Percentiles rank a stretch among this genome's conserved stretches.
These are phyloP conservation scores for Starmerella sp. DNA, from an alignment of 805 yeast genomes.

Conservation along the genomic window DNA sequence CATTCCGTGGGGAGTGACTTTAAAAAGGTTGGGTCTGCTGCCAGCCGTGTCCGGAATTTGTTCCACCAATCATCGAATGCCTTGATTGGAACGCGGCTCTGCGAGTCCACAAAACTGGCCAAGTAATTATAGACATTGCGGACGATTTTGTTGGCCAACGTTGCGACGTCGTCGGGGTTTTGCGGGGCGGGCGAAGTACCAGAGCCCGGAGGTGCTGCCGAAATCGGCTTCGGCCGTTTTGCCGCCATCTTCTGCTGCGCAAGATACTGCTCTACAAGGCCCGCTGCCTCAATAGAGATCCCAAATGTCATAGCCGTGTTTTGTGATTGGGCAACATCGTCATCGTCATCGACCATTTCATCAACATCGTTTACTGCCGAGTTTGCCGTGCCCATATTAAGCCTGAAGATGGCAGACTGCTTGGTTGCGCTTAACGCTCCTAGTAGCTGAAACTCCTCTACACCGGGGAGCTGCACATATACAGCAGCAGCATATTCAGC, in stretches of 20 bases:
- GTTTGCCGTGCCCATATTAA: conserved; percentile 37
- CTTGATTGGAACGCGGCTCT: conserved; percentile 76
- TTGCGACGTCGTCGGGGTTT: conserved; percentile 35
- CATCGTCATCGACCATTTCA: conserved; percentile 48
- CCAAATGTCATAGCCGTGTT: conserved; percentile 44
- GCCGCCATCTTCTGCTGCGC: conserved; percentile 18
- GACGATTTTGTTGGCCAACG: conserved; percentile 75
- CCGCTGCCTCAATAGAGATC: conserved; percentile 76
- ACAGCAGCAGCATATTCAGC: conserved; percentile 68
- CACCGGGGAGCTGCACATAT: conserved; percentile 67
- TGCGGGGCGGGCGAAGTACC: conserved; percentile 30
- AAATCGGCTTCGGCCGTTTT: conserved; percentile 5
- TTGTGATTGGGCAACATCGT: conserved; percentile 18
- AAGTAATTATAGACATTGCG: conserved; percentile 84
- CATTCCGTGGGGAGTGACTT: conserved; percentile 32
- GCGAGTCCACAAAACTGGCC: conserved; percentile 70
- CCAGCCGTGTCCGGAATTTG: conserved; percentile 63
- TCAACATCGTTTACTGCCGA: conserved; percentile 35
- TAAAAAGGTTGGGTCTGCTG: conserved; percentile 72
- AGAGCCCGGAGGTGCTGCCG: conserved; percentile 19
- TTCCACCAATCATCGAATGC: conserved; percentile 91
- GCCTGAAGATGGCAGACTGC: conserved; percentile 85
- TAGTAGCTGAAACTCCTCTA: conserved; percentile 31
- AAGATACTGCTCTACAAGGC: conserved; percentile 51
- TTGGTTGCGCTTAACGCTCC: conserved; percentile 39